Evolutionary conservation across 139 green algal species (phyloP), one percentile per base, ranked within the genome.

Genomic region (Chlorella vulgaris): DNA sequence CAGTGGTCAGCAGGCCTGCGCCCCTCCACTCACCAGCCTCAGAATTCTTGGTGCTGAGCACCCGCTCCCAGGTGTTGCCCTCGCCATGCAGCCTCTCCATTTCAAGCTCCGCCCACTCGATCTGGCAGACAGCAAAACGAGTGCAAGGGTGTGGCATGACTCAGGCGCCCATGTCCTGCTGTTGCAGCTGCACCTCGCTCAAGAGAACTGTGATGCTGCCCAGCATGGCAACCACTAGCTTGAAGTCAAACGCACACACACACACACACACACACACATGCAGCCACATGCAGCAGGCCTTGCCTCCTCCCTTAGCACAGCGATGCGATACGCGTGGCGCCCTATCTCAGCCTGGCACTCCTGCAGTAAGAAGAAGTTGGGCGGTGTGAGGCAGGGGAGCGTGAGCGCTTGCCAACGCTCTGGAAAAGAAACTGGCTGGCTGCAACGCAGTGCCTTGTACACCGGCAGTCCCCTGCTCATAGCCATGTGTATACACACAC

Each of bases 301-400:
- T 29, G 78, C 80, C 63, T 88, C 84, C 21, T 85, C 79, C 4
- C 62, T 31, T 28, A 88, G 80, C 71, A 83, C 62, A 24, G 13
- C 39, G 61, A 88, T 82, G 39, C 84, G 78, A 21, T 33, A 7
- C 26, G 29, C 33, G 36, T 83, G 70, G 24, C 42, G 33, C 33
- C 84, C 84, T 43, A 88, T 78, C 78, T 88, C 84, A 3, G 42
- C 69, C 35, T 85, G 26, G 39, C 79, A 85, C 36, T 58, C 65
- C 77, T 83, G 76, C 62, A 29, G n/a, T 22, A 15, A 7, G 26
- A 28, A 40, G 10, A 3, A 13, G 3, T 10, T 3, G 3, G 33
- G 4, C 4, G 26, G 21, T 29, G 6, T 33, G 6, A 33, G 6
- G 18, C 58, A n/a, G 5, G 22, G 7, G 5, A 29, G n/a, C 38